Evolutionary conservation across 2,329 filamentous ascomycete genomes (phyloP), one percentile per base, ranked within the genome.

Genomic region (Calonectria naviculata): DNA sequence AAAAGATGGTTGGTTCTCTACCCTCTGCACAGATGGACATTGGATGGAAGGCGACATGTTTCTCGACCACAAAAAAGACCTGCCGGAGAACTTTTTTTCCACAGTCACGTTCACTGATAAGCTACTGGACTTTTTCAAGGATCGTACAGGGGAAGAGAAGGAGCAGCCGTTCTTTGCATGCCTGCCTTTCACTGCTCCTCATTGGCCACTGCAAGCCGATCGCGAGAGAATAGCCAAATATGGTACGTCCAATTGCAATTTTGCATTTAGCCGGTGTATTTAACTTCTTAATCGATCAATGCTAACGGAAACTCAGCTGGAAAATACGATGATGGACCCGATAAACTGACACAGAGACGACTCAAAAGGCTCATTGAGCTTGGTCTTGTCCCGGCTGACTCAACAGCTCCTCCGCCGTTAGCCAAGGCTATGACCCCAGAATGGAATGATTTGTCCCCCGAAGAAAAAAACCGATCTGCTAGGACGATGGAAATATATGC

Each of bases 241-340:
- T 65, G 82, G 86, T 56, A 29, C 26, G 46, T 21, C 19, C 19
- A 6, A 17, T 42, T n/a, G 17, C 4, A 34, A 15, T 19, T 13
- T 15, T 9, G n/a, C n/a, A 29, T 7, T 21, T 3, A 15, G 34
- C 13, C 3, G n/a, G 6, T 19, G 5, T 9, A 5, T 21, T n/a
- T 12, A 8, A 4, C 3, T 31, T n/a, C 5, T 0, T 19, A 34
- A 21, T n/a, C 7, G 10, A 10, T 34, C 31, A 34, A 34, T 31
- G 21, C 13, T 31, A 34, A 49, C 24, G 13, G n/a, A 8, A 19
- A 31, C 2, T 5, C 8, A 41, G 36, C 4, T 36, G 42, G 42
- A 13, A 36, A 83, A 2, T 89, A 89, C 72, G 84, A 88, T 67
- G 84, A 87, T 2, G 87, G 87, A 0, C 87, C 87, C 1, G 84